Base-by-base conservation (phyloP, 441 rosid genomes). In the Dalechampia spathulata region DNA sequence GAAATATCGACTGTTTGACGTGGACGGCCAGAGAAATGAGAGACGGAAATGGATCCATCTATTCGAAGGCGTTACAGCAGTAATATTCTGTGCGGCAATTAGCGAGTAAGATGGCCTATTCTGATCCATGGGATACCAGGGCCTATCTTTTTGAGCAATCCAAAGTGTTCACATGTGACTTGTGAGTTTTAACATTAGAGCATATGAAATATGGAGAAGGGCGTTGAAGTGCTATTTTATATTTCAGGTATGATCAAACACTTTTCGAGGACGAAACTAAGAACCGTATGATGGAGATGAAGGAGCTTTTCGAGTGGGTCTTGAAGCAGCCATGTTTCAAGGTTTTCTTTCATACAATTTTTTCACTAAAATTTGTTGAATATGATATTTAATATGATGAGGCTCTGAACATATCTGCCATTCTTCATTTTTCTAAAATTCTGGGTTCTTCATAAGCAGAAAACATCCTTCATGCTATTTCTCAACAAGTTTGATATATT, bases 1-100 rank as follows among this genome's bases (percentile, higher is more conserved):
- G 78, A 88, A 78, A 81, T 93, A 93, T 73, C 75, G 97, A 74
- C 95, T 93, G 54, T 89, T 83, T 62, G 99, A 93, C 57, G 99
- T 93, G 50, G 99, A 97, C 54, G 99, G 99, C 59, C 99, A 93
- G 62, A 85, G 84, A 83, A 93, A 93, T 25, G 99, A 93, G 79
- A 83, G 97, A 62, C 87, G 99, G 68, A 93, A 93, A 74, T 93
- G 99, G 99, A 93, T 93, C 72, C 99, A 93, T 82, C 81, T 93
- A 49, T 93, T 93, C 72, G 99, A 93, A 78, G 99, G 99, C 51
- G 97, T 93, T 56, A 81, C 99, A 4, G 99, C 99, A 57, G 97
- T 93, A 45, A 93, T 93, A 37, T 87, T 93, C 71, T 93, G 99
- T 66, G 97, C 86, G 49, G 97, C 97, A 57, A 89, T 93, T 45